phyloP scores from a whole-genome alignment of 257 asterid genomes.

The Solanum bulbocastanum region DNA sequence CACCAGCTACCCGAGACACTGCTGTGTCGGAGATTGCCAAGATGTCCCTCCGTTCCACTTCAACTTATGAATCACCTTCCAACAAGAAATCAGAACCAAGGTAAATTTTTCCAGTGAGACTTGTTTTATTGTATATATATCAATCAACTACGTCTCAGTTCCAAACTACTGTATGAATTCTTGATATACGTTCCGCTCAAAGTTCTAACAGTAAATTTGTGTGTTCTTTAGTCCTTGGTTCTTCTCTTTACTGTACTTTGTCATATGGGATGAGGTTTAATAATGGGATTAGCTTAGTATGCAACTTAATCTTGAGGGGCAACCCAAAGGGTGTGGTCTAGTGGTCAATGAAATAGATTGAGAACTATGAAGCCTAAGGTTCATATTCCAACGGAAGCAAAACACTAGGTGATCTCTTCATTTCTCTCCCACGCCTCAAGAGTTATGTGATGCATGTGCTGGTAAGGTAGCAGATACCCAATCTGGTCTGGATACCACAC shows the following conservation, averaged over 20 bases:
- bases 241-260: background rate
- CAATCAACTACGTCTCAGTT: background rate
- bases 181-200: background rate
- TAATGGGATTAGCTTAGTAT: background rate
- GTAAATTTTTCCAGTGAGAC: background rate
- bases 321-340: background rate
- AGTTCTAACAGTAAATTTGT: background rate
- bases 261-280: background rate
- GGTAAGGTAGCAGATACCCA: background rate
- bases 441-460: background rate
- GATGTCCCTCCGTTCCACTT: conserved; percentile 59
- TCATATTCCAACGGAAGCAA: background rate
- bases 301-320: background rate
- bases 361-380: background rate
- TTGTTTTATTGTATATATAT: background rate
- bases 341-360: background rate
- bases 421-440: background rate
- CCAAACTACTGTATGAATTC: background rate
- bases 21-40: conserved; percentile 84
- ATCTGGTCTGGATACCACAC: background rate
- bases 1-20: conserved; percentile 23
- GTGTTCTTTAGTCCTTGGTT: background rate
- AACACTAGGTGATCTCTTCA: background rate
- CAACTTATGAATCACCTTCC: conserved; percentile 14
- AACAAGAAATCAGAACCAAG: background rate